Conservation (phyloP, 2,329 filamentous ascomycete species). For the Claviceps monticola region DNA sequence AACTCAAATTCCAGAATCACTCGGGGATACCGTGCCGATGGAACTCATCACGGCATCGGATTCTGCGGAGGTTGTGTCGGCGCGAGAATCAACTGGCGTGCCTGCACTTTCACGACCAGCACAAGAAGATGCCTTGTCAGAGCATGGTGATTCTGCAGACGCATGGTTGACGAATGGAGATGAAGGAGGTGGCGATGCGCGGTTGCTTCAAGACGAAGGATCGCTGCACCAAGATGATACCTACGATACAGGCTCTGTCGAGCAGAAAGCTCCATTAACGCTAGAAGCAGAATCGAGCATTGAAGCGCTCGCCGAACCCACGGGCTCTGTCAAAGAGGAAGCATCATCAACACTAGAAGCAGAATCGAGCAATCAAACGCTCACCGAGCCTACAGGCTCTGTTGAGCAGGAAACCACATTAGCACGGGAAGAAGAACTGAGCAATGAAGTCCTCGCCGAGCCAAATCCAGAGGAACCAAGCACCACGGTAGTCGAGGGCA, state of each 20-base stretch:
- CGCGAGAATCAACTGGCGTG: neutral
- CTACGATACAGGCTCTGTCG: neutral
- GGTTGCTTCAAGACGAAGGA: constrained; percentile 12
- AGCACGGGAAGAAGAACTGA: neutral
- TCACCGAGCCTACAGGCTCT: too few species aligned
- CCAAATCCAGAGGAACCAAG: neutral
- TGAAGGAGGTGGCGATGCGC: constrained; percentile 11
- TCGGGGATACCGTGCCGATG: neutral
- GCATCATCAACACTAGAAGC: neutral
- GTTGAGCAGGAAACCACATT: neutral
- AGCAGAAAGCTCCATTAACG: neutral
- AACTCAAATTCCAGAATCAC: neutral
- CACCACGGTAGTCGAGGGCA: neutral
- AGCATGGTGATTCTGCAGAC: neutral
- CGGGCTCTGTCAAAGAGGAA: neutral
- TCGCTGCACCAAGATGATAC: neutral
- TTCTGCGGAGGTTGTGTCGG: neutral
- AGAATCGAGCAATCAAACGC: neutral
- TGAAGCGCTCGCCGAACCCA: neutral
- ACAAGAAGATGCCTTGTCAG: neutral
- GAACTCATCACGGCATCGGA: neutral
- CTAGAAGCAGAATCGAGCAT: too few species aligned
- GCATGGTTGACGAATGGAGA: constrained; percentile 5
- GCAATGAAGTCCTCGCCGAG: neutral
- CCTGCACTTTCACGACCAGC: neutral